Evolutionary conservation across 108 stramenopile genomes (phyloP), one percentile per base, ranked within the genome.

Genomic region (Conticribra guillardii): DNA sequence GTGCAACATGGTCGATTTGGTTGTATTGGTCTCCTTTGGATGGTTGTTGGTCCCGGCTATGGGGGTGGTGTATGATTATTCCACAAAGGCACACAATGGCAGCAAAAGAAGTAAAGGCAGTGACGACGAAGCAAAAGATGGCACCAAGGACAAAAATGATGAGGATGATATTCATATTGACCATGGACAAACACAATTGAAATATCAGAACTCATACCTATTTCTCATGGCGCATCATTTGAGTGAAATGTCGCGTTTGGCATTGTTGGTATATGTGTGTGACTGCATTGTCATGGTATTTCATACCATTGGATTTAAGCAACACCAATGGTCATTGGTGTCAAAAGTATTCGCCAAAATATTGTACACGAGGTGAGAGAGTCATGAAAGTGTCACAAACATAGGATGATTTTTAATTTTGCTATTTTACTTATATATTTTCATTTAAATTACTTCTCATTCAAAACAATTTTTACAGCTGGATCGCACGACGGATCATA

Each of bases 271-370:
- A 4, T 70, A 70, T 33, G 34, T 30, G 4, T 70, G 69, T 41
- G 58, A 70, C 50, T 60, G 58, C 30, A 23, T 70, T 19, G 69
- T 69, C 31, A 28, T 69, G 8, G 70, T 50, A 16, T 26, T 71
- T 5, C 33, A 55, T 33, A 23, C 60, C 0, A 54, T 71, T 8
- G 70, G 60, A 19, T 62, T 54, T 54, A 31, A 52, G 0, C 19
- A 47, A 18, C 26, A 37, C 15, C 21, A 30, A 27, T 46, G 37
- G 54, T 16, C 34, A 26, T 9, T 11, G 18, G 37, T 61, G 1
- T 62, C 70, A 21, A 37, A 54, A 4, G 28, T 71, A n/a, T 71
- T 71, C 54, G 60, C 70, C 9, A 71, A 71, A 18, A 53, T 71
- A 30, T 7, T 71, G 0, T 71, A 62, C 60, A 71, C 60, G 0